Evolutionary conservation across 2,329 filamentous ascomycete genomes (phyloP), one percentile per base, ranked within the genome.

Genomic region (Ophiosphaerella korrae): DNA sequence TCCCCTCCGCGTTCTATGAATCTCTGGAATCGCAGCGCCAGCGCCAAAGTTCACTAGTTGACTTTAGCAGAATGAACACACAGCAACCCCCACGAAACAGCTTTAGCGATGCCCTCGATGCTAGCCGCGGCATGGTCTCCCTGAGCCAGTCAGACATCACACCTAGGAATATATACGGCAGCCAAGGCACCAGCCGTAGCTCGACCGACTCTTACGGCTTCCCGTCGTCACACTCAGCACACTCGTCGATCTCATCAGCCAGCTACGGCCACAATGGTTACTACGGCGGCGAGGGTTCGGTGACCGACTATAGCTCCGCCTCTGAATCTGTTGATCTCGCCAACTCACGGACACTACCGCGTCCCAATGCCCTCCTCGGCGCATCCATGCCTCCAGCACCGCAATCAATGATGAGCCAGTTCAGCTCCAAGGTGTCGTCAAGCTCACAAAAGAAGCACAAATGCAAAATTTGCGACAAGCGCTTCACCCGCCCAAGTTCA

Each of bases 401-500:
- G 1, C 90, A 95, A 71, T 95, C 92, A 0, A 97, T 99, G 92
- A 99, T 99, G 94, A 87, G 91, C 45, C 92, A 96, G 67, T 97
- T 97, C 78, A 97, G 90, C 77, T 97, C 93, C 57, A 97, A 97
- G 77, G 88, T 97, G 45, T 92, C 92, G 0, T 92, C 90, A 14
- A 96, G 91, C 77, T 94, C 93, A 8, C 92, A 97, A 73, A 97
- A 97, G 86, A 97, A 97, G 82, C 94, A 97, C 80, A 97, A 97
- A 81, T 97, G 93, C 84, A 97, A 96, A 78, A 90, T 97, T 53
- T 97, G 93, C 80, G 93, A 97, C 76, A 97, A 97, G 83, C 87
- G 93, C 37, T 97, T 97, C 74, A 97, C 93, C 2, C 85, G 93
- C 47, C 93, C 93, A 1, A 96, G 92, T 71, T 97, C 93, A 12